A percentile compares a stretch with the other conserved stretches of the same genome.
Conservation (phyloP, 2,329 filamentous ascomycete species). For the Penicillium sp. region DNA sequence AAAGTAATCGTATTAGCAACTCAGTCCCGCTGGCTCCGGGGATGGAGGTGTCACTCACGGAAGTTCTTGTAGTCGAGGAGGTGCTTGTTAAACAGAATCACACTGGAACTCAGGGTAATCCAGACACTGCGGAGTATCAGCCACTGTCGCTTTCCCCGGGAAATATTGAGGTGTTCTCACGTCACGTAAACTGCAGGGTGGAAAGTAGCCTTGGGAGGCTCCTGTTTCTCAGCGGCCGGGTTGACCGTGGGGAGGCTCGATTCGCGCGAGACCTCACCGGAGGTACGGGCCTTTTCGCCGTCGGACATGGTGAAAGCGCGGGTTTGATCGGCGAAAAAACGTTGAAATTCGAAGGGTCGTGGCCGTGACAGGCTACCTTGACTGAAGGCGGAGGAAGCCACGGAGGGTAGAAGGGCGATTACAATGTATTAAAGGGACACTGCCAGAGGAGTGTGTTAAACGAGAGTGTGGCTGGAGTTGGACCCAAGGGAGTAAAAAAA, state of each 20-base stretch:
- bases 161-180: constrained; percentile 34
- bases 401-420: constrained; percentile 26
- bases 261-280: constrained; percentile 57
- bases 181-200: constrained; percentile 82
- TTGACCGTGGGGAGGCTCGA: constrained; percentile 72
- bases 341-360: constrained; percentile 45
- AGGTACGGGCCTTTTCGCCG: constrained; percentile 76
- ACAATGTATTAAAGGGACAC: constrained; percentile 18
- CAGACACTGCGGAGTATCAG: constrained; percentile 57
- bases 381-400: constrained; percentile 43
- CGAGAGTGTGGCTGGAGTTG: constrained; percentile 28
- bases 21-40: constrained; percentile 20
- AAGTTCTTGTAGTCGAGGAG: constrained; percentile 69
- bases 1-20: constrained; percentile 4
- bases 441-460: constrained; percentile 18
- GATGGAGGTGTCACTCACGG: constrained; percentile 35
- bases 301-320: constrained; percentile 51
- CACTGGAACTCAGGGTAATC: constrained; percentile 86
- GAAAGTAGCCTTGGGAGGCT: constrained; percentile 58
- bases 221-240: constrained; percentile 64
- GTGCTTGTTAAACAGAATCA: constrained; percentile 99
- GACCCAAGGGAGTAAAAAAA: constrained; percentile 14
- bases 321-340: constrained; percentile 42
- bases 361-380: constrained; percentile 41
- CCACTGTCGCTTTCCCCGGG: not conserved